These are phyloP conservation scores for Thinopyrum elongatum DNA, from an alignment of 176 grass and related monocot species.

Conservation along the genomic window DNA sequence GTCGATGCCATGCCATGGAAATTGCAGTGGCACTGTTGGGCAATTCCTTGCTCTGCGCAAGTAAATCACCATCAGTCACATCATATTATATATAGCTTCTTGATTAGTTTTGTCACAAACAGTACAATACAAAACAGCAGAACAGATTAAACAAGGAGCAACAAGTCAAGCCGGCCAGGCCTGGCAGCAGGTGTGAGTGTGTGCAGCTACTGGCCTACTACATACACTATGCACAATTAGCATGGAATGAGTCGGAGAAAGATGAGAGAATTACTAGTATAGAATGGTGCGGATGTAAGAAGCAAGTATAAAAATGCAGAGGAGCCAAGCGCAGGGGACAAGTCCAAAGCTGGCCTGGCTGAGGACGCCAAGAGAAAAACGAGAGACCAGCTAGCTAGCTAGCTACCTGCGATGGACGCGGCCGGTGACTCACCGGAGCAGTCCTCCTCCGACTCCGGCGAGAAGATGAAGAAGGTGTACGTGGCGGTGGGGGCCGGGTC, in stretches of 20 bases:
- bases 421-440: slow-evolving; percentile 11
- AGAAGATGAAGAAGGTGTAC: slow-evolving; percentile 31
- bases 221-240: not conserved
- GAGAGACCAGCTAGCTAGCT: not conserved
- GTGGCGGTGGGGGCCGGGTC: slow-evolving; percentile 27
- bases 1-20: not conserved
- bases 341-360: not conserved
- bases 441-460: not conserved
- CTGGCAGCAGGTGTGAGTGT: not conserved
- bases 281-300: too few species aligned
- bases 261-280: not conserved
- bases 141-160: not conserved
- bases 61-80: not conserved
- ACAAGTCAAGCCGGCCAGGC: not conserved
- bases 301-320: not conserved
- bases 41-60: not conserved
- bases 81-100: not conserved
- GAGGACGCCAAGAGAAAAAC: not conserved
- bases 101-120: not conserved
- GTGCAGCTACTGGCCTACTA: not conserved
- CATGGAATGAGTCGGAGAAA: not conserved
- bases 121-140: too few species aligned
- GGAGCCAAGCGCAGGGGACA: not conserved
- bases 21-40: not conserved
- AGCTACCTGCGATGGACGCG: not conserved